Evolutionary conservation across 129 eudicot genomes (phyloP).

Genomic region (Heracleum sosnowskyi): DNA sequence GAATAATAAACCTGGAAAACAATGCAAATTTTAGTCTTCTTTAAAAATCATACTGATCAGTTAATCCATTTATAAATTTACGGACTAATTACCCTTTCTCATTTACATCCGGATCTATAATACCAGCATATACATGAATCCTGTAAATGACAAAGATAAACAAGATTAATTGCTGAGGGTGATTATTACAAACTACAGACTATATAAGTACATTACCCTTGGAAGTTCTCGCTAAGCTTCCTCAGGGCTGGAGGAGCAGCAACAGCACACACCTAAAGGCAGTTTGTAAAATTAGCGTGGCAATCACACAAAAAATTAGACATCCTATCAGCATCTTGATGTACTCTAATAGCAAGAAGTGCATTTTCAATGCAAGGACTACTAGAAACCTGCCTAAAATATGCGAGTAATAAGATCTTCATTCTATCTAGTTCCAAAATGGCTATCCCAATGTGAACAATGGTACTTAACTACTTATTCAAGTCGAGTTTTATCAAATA

Average conservation of each 20-base stretch:
- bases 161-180: not conserved
- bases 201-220: constrained; percentile 44
- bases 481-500: not conserved
- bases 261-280: constrained; percentile 58
- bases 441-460: not conserved
- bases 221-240: constrained; percentile 86
- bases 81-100: constrained; percentile 56
- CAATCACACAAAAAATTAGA: not conserved
- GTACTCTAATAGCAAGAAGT: not conserved
- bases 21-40: not conserved
- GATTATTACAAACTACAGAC: not conserved
- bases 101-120: constrained; percentile 70
- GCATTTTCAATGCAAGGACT: not conserved
- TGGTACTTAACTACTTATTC: not conserved
- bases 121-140: constrained; percentile 93
- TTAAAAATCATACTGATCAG: not conserved
- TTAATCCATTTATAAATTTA: not conserved
- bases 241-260: constrained; percentile 94
- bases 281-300: constrained; percentile 1
- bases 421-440: not conserved
- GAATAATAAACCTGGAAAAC: constrained; percentile 68
- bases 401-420: not conserved
- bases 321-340: not conserved
- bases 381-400: not conserved
- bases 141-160: constrained; percentile 24